Conservation (phyloP, 805 yeast genomes). For the Saccharomycopsis babjevae region DNA sequence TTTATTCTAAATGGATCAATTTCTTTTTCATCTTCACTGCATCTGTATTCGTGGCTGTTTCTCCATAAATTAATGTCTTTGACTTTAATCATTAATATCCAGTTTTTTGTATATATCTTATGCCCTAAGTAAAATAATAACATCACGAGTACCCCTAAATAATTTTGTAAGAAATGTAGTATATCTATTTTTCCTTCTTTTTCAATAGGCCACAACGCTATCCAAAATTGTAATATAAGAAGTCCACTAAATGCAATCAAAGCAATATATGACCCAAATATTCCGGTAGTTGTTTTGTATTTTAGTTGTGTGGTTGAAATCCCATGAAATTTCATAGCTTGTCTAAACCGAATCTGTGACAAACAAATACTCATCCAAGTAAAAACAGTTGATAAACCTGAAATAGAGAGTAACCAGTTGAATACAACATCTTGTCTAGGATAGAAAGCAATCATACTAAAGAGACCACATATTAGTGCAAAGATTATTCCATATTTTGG, state of each 20-base stretch:
- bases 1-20: background rate
- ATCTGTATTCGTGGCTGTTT: conserved; percentile 31
- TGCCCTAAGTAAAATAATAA: conserved; percentile 38
- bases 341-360: conserved; percentile 49
- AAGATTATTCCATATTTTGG: conserved; percentile 46
- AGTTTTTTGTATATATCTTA: conserved; percentile 36
- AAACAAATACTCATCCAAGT: conserved; percentile 54
- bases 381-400: conserved; percentile 51
- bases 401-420: conserved; percentile 53
- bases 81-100: conserved; percentile 27
- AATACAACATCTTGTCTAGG: conserved; percentile 47
- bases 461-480: conserved; percentile 45
- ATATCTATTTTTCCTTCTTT: conserved; percentile 25
- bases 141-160: conserved; percentile 39
- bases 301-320: conserved; percentile 41
- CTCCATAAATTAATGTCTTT: conserved; percentile 32
- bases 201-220: conserved; percentile 49
- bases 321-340: conserved; percentile 47
- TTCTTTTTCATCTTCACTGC: conserved; percentile 26
- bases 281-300: conserved; percentile 41
- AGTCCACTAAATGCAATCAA: conserved; percentile 35
- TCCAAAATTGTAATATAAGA: conserved; percentile 54
- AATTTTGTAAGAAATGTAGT: conserved; percentile 41
- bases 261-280: conserved; percentile 44
- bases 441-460: conserved; percentile 61